Base-by-base conservation (phyloP, 1,284 basidiomycete species). In the Phylloboletellus chloephorus region DNA sequence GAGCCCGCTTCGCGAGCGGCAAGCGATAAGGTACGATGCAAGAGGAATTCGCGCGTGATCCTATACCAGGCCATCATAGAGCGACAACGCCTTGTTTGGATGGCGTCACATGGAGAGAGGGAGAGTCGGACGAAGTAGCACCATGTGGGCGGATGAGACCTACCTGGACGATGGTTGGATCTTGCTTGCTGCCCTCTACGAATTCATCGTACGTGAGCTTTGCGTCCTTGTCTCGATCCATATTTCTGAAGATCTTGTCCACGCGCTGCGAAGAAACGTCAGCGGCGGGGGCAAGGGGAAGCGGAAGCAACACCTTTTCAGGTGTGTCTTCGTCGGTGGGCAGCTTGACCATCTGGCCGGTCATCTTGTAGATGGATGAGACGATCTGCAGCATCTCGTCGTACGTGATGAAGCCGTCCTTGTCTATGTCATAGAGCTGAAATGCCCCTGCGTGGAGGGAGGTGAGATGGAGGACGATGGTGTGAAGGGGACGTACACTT, bases 321-420 rank as follows among this genome's bases (percentile, higher is more conserved):
- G 96, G 96, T 13, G 96, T 99, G 69, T 98, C 93, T 67, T 99
- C 96, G 63, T 98, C 96, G 36, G 84, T 75, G 12, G 96, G 95
- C 19, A 98, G 78, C 64, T 94, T 95, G 56, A 98, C 95, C 94
- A 98, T 98, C 65, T 96, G 88, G 10, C 96, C 95, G 4, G 93
- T 95, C 93, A 96, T 96, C 77, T 95, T 95, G 75, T 97, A 97
- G 69, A 97, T 97, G 39, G 89, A 85, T 56, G 85, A 79, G 5
- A 97, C 94, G 59, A 97, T 96, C 70, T 90, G 82, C 31, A 97
- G 82, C 92, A 99, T 99, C 69, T 99, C 96, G 56, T 95, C 86
- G 65, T 97, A 96, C 31, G 94, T 95, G 67, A 98, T 97, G 55
- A 77, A 87, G 3, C 94, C 95, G 60, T 98, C 94, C 51, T 89